These are phyloP conservation scores for Ophiocordyceps robertsii DNA, from an alignment of 2,329 filamentous ascomycete genomes.

Conservation along the genomic window DNA sequence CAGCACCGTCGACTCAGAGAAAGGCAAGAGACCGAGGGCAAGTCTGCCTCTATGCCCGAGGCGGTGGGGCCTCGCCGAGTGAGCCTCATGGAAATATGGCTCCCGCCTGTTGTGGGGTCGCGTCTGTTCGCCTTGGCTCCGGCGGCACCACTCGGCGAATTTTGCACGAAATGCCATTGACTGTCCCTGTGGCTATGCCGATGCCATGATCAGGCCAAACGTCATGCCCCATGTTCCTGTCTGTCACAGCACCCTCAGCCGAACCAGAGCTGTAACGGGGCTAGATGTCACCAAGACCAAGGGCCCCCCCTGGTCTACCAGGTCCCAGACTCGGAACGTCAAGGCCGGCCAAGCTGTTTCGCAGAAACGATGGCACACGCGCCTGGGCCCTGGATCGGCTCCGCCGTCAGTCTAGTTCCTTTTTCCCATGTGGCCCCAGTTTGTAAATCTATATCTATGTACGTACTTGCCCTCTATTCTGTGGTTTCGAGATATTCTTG, in stretches of 20 bases:
- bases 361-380: constrained; percentile 4
- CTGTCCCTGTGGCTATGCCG: constrained; percentile 1
- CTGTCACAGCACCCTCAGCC: constrained; percentile 7
- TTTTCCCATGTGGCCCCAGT: not conserved
- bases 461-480: constrained; percentile 3
- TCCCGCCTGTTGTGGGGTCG: not conserved
- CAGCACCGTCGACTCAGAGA: too few species aligned
- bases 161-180: constrained; percentile 1
- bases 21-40: too few species aligned
- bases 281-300: constrained; percentile 12
- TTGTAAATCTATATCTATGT: constrained; percentile 3
- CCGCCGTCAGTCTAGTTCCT: not conserved
- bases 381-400: not conserved
- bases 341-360: constrained; percentile 8
- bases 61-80: not conserved
- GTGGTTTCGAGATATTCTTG: constrained; percentile 1
- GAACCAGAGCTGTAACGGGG: constrained; percentile 12
- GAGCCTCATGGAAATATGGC: not conserved
- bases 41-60: too few species aligned
- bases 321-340: constrained; percentile 8
- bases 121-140: not conserved
- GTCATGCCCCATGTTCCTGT: constrained; percentile 8
- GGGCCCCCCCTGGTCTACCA: constrained; percentile 3
- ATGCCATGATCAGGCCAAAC: constrained; percentile 7
- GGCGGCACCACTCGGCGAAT: not conserved